Evolutionary conservation across 192 early-diverging fungal species (phyloP).

Genomic region (Backusella tarrabulga): DNA sequence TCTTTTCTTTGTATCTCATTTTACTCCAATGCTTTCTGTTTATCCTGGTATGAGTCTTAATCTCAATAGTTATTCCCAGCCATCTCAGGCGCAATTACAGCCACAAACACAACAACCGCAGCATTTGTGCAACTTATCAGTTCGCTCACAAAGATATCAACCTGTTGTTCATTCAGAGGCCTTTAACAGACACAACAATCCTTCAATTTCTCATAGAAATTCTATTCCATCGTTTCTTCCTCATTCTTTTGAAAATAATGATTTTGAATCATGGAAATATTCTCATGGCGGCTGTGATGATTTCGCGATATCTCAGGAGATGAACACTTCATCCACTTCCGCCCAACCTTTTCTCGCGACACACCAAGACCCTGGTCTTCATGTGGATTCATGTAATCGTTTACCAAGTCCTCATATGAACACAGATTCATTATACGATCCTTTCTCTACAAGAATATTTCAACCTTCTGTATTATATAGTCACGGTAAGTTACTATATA

Average conservation of each 20-base stretch:
- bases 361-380: background rate
- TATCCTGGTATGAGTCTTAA: slow-evolving; percentile 24
- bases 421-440: slow-evolving; percentile 6
- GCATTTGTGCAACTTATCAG: background rate
- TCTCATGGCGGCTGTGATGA: background rate
- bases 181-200: background rate
- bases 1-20: background rate
- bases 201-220: background rate
- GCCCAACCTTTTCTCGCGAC: background rate
- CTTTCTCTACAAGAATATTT: background rate
- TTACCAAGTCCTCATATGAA: slow-evolving; percentile 11
- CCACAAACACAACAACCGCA: background rate
- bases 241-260: background rate
- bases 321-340: background rate
- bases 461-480: slow-evolving; percentile 10
- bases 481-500: background rate
- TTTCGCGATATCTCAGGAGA: slow-evolving; percentile 6
- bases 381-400: background rate
- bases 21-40: slow-evolving; percentile 21
- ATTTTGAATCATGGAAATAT: slow-evolving; percentile 4
- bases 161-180: background rate
- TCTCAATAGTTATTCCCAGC: background rate
- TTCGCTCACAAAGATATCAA: background rate
- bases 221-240: background rate
- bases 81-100: background rate